Percentiles rank a stretch among this genome's conserved stretches.
These are phyloP conservation scores for Knoxdaviesia capensis DNA, from an alignment of 2,329 filamentous ascomycete genomes.

Conservation along the genomic window DNA sequence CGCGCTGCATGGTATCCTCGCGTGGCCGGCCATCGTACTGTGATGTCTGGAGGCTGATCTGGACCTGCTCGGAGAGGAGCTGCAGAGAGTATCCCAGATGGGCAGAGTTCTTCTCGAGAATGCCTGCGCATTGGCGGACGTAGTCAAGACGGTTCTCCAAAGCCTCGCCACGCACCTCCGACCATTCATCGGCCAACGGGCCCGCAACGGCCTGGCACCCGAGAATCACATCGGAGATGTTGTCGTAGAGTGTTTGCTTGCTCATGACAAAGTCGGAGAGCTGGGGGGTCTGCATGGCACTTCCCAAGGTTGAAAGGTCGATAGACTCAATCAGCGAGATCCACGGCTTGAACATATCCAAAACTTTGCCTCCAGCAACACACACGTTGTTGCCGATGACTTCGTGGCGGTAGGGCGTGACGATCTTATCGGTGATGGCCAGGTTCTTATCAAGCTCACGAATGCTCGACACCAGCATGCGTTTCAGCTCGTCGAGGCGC, in stretches of 20 bases:
- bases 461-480: constrained; percentile 68
- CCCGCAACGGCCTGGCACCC: constrained; percentile 83
- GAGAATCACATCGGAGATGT: constrained; percentile 72
- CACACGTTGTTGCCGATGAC: constrained; percentile 69
- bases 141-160: constrained; percentile 71
- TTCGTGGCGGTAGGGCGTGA: constrained; percentile 60
- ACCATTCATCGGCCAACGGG: constrained; percentile 87
- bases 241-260: constrained; percentile 88
- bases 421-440: constrained; percentile 55
- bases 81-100: constrained; percentile 80
- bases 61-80: constrained; percentile 41
- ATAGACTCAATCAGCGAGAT: constrained; percentile 80
- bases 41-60: constrained; percentile 9
- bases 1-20: constrained; percentile 25
- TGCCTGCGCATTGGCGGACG: constrained; percentile 56
- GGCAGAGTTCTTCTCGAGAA: constrained; percentile 69
- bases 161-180: constrained; percentile 74
- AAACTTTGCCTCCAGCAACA: constrained; percentile 52
- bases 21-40: constrained; percentile 18
- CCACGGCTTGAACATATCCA: constrained; percentile 83
- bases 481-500: constrained; percentile 67
- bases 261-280: constrained; percentile 72
- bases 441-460: constrained; percentile 76
- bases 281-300: constrained; percentile 65
- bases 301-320: constrained; percentile 61